Evolutionary conservation across 495 filamentous ascomycete genomes (phyloP), one percentile per base, ranked within the genome.

Genomic region (Aspergillus sparsus): DNA sequence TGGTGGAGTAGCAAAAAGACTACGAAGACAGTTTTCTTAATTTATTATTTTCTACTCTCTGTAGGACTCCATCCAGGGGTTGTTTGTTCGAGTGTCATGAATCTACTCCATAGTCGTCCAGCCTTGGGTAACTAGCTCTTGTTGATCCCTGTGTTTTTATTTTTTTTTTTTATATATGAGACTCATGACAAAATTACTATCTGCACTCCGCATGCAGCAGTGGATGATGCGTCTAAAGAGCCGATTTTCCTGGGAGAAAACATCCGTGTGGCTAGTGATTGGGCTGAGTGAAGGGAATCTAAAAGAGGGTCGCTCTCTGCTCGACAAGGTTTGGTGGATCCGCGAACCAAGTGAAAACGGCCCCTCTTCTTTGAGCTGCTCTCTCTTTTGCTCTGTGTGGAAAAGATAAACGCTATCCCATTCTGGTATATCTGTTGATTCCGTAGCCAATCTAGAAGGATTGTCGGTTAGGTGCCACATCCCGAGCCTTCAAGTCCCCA

Each of bases 171-270:
- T 18, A n/a, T 47, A 46, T 16, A 13, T 21, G 21, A 33, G 8
- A 55, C 21, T 55, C 16, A 55, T 41, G 27, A 42, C 2, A 55
- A 15, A 45, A 57, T 57, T 57, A 21, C 42, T 21, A 37, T 47
- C 53, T 55, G 58, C 63, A 59, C 63, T 61, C 61, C 60, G 60
- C 64, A 62, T 62, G 57, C 60, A 66, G 64, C 46, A 36, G 31
- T 46, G 39, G 49, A 35, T 50, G 52, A 65, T 57, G 62, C 58
- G 39, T 47, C 58, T 46, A 27, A 18, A 33, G 42, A 32, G 13
- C 34, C 49, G 12, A 45, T 51, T 13, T 21, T 10, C 35, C 36
- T 18, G 53, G 61, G 61, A 58, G 51, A 58, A 39, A 27, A 44
- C 39, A 62, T 36, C 55, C 61, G 61, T 36, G 42, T 45, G 53